Evolutionary conservation across 345 rosid species (phyloP), one percentile per base, ranked within the genome.

Genomic region (Turnera subulata): DNA sequence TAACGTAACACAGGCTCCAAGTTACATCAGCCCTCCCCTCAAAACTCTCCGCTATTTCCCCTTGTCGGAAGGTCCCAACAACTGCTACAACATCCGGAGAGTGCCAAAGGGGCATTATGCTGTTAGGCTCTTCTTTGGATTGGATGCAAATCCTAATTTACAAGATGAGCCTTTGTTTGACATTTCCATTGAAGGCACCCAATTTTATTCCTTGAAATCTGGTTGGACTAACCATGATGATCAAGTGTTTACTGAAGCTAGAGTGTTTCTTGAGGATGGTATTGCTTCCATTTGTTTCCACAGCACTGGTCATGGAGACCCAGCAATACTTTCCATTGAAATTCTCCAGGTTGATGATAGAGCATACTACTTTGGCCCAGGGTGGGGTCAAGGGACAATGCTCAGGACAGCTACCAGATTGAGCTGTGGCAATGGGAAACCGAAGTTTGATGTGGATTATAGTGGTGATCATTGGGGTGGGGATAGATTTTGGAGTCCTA

Each of bases 281-380:
- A 82, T 92, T 0, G 78, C 75, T 23, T 79, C 97, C 0, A 75
- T 94, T 16, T 94, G 99, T 74, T 85, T 94, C 66, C 99, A 94
- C 20, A 85, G 97, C 61, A 94, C 99, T 1, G 99, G 99, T 48
- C 99, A 84, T 71, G 99, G 99, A 15, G 99, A 90, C 75, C 99
- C 96, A 13, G 85, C 96, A 0, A 82, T 94, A 43, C 75, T 88
- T 50, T 74, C 96, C 1, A 80, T 94, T 33, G 99, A 94, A 65
- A 75, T 94, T 72, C 96, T 90, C 44, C 97, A 94, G 56, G 79
- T 94, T 56, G 92, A 94, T 69, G 88, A 80, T 14, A 65, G 64
- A 37, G 86, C 96, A 63, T 94, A 90, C 70, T 72, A 68, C 65
- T 82, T 81, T 62, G 97, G 84, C 14, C 71, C 73, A 4, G 74